Percentiles rank a stretch among this genome's conserved stretches.
Evolutionary conservation across 257 asterid species (phyloP).

Genomic region (Oldenlandia corymbosa): DNA sequence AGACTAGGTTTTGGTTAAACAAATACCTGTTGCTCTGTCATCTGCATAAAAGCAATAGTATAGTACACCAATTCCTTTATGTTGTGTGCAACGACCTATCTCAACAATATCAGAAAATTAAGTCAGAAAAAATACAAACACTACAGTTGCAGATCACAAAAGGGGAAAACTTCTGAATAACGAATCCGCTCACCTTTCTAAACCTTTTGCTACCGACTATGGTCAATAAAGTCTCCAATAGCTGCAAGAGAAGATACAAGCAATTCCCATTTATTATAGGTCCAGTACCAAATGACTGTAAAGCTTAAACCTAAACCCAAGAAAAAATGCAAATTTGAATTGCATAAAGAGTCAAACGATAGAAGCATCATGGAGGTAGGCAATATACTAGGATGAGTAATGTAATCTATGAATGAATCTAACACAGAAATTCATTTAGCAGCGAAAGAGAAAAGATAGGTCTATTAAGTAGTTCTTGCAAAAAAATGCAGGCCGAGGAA

Average conservation of each 20-base stretch:
- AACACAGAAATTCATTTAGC: background rate
- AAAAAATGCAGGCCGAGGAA: background rate
- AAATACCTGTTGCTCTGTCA: slow-evolving; percentile 90
- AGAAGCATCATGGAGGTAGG: background rate
- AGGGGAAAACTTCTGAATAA: slow-evolving; percentile 13
- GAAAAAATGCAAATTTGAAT: background rate
- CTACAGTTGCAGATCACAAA: slow-evolving; percentile 1
- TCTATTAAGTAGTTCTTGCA: background rate
- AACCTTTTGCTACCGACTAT: slow-evolving; percentile 69
- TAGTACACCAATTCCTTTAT: slow-evolving; percentile 77
- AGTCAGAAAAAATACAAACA: background rate
- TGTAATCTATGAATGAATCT: background rate
- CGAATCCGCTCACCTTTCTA: slow-evolving; percentile 57
- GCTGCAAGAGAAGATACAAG: slow-evolving; percentile 44
- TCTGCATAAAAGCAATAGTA: slow-evolving; percentile 84
- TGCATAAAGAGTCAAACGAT: background rate
- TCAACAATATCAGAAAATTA: slow-evolving; percentile 11
- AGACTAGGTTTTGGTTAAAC: too few species aligned
- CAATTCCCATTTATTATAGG: background rate
- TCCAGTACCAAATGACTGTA: slow-evolving; percentile 5
- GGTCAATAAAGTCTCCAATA: slow-evolving; percentile 81
- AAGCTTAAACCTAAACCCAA: background rate
- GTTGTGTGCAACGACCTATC: slow-evolving; percentile 61
- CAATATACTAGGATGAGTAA: background rate
- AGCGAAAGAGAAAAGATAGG: background rate